Conservation (phyloP, 2,329 filamentous ascomycete genomes). For the Amesomyces nigricolor region DNA sequence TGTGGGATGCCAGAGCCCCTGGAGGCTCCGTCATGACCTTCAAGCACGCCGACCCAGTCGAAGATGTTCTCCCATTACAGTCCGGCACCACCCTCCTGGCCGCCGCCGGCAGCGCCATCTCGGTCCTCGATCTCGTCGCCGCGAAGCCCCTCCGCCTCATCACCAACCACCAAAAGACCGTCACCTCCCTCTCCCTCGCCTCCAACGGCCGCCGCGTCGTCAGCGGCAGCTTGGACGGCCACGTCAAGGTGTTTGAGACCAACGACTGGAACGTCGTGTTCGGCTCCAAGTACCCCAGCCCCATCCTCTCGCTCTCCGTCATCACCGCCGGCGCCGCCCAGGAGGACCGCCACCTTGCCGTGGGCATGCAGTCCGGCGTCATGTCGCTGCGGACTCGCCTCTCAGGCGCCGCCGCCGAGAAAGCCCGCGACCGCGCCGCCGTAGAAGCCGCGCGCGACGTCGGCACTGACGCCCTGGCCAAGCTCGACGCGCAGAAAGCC, state of each 20-base stretch:
- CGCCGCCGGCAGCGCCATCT: constrained; percentile 78
- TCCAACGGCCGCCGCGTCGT: constrained; percentile 76
- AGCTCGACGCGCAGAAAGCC: constrained; percentile 62
- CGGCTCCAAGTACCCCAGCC: constrained; percentile 86
- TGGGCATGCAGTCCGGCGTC: constrained; percentile 92
- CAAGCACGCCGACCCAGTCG: constrained; percentile 85
- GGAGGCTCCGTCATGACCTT: constrained; percentile 76
- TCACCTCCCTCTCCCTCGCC: constrained; percentile 78
- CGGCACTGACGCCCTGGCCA: constrained; percentile 69
- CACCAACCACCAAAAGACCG: constrained; percentile 95
- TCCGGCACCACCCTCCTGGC: constrained; percentile 83
- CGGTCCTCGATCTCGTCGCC: constrained; percentile 86
- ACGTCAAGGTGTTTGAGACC: constrained; percentile 96
- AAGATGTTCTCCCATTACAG: constrained; percentile 80
- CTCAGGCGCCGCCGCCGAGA: constrained; percentile 72
- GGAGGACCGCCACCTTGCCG: constrained; percentile 87
- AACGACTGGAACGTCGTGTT: constrained; percentile 94
- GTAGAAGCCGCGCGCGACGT: constrained; percentile 68
- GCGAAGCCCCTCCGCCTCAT: constrained; percentile 82
- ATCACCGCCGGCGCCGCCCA: constrained; percentile 61
- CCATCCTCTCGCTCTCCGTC: constrained; percentile 77
- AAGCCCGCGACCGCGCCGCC: constrained; percentile 73
- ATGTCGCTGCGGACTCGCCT: constrained; percentile 85
- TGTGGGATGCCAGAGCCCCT: constrained; percentile 85
- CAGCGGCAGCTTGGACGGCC: constrained; percentile 85